Conservation (phyloP, 257 asterid genomes). For the Petunia secreta region DNA sequence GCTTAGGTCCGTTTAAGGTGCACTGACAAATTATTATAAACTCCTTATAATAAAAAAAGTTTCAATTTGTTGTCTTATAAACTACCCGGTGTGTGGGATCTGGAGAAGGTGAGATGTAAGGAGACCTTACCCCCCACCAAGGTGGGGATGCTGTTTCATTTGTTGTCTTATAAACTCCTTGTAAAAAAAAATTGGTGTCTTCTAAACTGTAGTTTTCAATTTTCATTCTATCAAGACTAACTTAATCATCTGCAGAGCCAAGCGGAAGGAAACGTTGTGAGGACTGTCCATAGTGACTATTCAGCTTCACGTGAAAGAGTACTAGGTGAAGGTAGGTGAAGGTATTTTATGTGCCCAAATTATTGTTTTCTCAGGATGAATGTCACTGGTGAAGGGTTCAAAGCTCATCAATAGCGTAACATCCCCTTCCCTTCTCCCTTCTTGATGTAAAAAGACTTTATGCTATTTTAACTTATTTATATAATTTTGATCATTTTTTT, state of each 20-base stretch:
- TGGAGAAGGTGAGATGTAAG: too few relatives aligned
- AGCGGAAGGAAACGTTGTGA: slow-evolving; percentile 62
- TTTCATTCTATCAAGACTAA: slow-evolving; percentile 28
- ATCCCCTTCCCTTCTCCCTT: not conserved
- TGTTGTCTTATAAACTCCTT: too few relatives aligned
- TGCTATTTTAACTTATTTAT: not conserved
- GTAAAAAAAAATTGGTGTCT: not conserved
- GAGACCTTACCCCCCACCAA: too few relatives aligned
- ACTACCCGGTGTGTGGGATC: too few relatives aligned
- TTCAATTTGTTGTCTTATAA: too few relatives aligned
- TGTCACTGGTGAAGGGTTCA: slow-evolving; percentile 5
- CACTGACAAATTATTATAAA: not conserved
- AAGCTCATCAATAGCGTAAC: not conserved
- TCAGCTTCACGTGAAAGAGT: slow-evolving; percentile 63
- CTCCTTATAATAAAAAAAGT: too few relatives aligned
- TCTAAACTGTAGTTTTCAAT: not conserved
- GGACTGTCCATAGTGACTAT: slow-evolving; percentile 42
- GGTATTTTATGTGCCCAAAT: slow-evolving; percentile 42
- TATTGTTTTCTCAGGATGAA: not conserved
- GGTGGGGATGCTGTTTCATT: too few relatives aligned
- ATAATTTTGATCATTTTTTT: not conserved
- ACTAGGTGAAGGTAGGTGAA: slow-evolving; percentile 54
- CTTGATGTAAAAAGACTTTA: not conserved
- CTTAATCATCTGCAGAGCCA: slow-evolving; percentile 52
- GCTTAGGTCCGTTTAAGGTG: not conserved